These are phyloP conservation scores for Meripilus lineatus DNA, from an alignment of 1,284 basidiomycete species.

Conservation along the genomic window DNA sequence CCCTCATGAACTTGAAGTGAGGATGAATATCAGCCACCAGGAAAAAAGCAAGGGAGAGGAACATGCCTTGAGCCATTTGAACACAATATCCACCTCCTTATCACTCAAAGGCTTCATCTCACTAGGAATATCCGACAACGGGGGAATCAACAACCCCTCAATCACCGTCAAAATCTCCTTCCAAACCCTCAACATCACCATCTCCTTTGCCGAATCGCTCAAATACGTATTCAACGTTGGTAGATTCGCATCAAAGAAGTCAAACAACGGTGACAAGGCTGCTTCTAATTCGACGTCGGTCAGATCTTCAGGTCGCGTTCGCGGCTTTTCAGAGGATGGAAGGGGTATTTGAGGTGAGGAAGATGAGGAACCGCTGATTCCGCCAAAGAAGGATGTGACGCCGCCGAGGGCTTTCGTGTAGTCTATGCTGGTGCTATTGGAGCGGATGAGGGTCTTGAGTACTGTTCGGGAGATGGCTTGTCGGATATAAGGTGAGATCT, in stretches of 20 bases:
- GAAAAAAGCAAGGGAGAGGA: no score
- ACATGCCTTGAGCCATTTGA: slow-evolving; percentile 92
- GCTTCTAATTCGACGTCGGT: slow-evolving; percentile 95
- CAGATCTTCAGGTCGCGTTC: slow-evolving; percentile 65
- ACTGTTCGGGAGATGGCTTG: slow-evolving; percentile 82
- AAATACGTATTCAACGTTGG: slow-evolving; percentile 89
- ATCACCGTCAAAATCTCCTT: slow-evolving; percentile 91
- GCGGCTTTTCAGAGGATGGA: slow-evolving; percentile 65
- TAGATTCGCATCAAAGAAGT: slow-evolving; percentile 95
- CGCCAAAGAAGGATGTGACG: slow-evolving; percentile 78
- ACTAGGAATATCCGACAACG: slow-evolving; percentile 84
- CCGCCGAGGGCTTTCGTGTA: slow-evolving; percentile 83
- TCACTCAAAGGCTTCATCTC: slow-evolving; percentile 89
- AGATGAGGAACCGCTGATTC: slow-evolving; percentile 55
- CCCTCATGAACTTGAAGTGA: slow-evolving; percentile 71
- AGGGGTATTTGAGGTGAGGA: slow-evolving; percentile 78
- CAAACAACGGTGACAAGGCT: slow-evolving; percentile 89
- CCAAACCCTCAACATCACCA: slow-evolving; percentile 94
- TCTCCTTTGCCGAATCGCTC: slow-evolving; percentile 82
- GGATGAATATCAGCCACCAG: no score
- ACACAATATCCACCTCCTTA: slow-evolving; percentile 96
- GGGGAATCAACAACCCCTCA: slow-evolving; percentile 89
- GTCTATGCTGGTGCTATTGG: slow-evolving; percentile 57
- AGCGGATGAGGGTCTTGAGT: slow-evolving; percentile 75
- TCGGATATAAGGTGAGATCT: slow-evolving; percentile 95